These are phyloP conservation scores for Chaetoscypha palmicola DNA, from an alignment of 2,329 filamentous ascomycete species.

Conservation along the genomic window DNA sequence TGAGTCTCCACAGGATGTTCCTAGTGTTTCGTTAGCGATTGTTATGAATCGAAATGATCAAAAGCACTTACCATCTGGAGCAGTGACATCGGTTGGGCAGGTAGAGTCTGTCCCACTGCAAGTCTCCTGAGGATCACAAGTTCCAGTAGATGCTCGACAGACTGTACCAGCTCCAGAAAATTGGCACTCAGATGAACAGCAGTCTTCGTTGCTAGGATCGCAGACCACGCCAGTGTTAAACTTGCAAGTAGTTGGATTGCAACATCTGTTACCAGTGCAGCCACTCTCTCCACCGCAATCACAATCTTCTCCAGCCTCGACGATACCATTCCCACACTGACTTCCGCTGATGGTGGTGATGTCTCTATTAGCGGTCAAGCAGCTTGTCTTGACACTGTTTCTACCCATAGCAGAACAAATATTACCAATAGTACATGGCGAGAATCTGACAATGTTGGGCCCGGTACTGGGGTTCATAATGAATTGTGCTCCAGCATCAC, in stretches of 20 bases:
- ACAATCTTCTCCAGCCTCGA: constrained; percentile 89
- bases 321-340: constrained; percentile 94
- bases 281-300: constrained; percentile 76
- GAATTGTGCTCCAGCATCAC: constrained; percentile 70
- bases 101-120: constrained; percentile 66
- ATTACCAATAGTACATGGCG: constrained; percentile 83
- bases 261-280: constrained; percentile 74
- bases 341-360: constrained; percentile 74
- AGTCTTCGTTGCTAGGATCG: constrained; percentile 75
- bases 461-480: constrained; percentile 96
- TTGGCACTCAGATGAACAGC: constrained; percentile 62
- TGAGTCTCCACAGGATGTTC: constrained; percentile 57
- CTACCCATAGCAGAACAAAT: constrained; percentile 80
- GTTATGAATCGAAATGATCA: background rate
- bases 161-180: constrained; percentile 62
- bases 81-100: constrained; percentile 68
- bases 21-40: constrained; percentile 23
- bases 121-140: constrained; percentile 78
- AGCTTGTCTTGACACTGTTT: constrained; percentile 67
- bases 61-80: constrained; percentile 51
- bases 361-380: constrained; percentile 78
- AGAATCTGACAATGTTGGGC: constrained; percentile 68
- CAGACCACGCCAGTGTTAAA: constrained; percentile 70
- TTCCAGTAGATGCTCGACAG: constrained; percentile 71
- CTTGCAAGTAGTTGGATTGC: constrained; percentile 78